Conservation (phyloP, 805 yeast species). For the Cyberlindnera japonica region DNA sequence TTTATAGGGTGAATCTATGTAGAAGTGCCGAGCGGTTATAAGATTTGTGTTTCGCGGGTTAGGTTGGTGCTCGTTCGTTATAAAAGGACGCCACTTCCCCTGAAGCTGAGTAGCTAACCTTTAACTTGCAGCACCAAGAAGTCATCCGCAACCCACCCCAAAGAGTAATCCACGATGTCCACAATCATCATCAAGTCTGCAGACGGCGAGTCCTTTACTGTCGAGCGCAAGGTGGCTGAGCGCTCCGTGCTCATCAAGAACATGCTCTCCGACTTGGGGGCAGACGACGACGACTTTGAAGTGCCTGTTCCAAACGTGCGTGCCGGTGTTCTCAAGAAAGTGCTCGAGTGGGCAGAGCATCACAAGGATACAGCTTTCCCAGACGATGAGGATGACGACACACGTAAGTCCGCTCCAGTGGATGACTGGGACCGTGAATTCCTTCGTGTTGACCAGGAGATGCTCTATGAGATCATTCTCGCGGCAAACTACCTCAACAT, state of each 20-base stretch:
- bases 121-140: not conserved
- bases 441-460: slow-evolving; percentile 88
- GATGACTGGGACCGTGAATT: slow-evolving; percentile 96
- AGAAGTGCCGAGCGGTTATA: not conserved
- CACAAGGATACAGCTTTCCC: slow-evolving; percentile 79
- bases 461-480: slow-evolving; percentile 74
- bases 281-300: slow-evolving; percentile 65
- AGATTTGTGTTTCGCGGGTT: too few species aligned
- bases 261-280: slow-evolving; percentile 70
- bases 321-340: slow-evolving; percentile 81
- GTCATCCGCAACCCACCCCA: not conserved
- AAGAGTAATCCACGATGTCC: slow-evolving; percentile 14
- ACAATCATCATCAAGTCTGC: slow-evolving; percentile 64
- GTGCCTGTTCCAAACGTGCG: slow-evolving; percentile 91
- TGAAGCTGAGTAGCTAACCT: too few species aligned
- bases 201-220: slow-evolving; percentile 76
- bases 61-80: not conserved
- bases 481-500: slow-evolving; percentile 82
- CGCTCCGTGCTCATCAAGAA: slow-evolving; percentile 82
- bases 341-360: slow-evolving; percentile 95
- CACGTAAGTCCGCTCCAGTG: slow-evolving; percentile 84
- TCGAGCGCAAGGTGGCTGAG: slow-evolving; percentile 79
- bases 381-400: slow-evolving; percentile 79
- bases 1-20: not conserved
- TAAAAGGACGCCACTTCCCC: not conserved